Evolutionary conservation across 2,329 filamentous ascomycete species (phyloP).

Genomic region (Didymellaceae sp.): DNA sequence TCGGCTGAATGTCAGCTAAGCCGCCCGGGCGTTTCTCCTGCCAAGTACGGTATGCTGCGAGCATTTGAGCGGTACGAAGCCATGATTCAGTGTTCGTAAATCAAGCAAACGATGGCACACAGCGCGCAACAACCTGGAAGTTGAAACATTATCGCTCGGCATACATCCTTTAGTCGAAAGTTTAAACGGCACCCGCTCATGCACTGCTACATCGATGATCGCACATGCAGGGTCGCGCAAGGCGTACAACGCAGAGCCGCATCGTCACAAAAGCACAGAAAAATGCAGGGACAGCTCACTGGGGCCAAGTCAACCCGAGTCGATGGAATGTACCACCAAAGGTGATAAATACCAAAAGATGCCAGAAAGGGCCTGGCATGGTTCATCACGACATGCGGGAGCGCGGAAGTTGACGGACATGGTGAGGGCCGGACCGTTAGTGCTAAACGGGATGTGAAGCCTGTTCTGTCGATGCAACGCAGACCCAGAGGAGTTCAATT

Average conservation of each 20-base stretch:
- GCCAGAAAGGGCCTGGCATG: too few species aligned
- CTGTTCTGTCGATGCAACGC: too few species aligned
- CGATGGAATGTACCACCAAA: too few species aligned
- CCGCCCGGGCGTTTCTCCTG: too few species aligned
- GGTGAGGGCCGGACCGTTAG: conserved; percentile 6
- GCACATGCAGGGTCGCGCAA: conserved; percentile 12
- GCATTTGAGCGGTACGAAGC: not conserved
- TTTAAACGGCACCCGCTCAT: not conserved
- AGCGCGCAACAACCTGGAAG: not conserved
- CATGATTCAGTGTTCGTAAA: not conserved
- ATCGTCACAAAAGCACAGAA: not conserved
- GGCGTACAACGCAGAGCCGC: conserved; percentile 11
- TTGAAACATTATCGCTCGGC: not conserved
- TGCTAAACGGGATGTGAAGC: not conserved
- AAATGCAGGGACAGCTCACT: not conserved
- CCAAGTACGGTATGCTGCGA: not conserved
- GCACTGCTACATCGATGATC: not conserved
- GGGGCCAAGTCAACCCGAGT: too few species aligned
- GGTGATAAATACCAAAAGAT: too few species aligned
- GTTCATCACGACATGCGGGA: too few species aligned
- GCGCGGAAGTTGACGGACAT: not conserved
- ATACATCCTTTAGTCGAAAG: not conserved
- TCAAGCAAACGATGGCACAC: not conserved
- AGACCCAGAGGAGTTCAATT: too few species aligned
- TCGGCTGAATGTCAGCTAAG: not conserved